Base-by-base conservation (phyloP, 805 yeast genomes). In the Phaffomyces antillensis region DNA sequence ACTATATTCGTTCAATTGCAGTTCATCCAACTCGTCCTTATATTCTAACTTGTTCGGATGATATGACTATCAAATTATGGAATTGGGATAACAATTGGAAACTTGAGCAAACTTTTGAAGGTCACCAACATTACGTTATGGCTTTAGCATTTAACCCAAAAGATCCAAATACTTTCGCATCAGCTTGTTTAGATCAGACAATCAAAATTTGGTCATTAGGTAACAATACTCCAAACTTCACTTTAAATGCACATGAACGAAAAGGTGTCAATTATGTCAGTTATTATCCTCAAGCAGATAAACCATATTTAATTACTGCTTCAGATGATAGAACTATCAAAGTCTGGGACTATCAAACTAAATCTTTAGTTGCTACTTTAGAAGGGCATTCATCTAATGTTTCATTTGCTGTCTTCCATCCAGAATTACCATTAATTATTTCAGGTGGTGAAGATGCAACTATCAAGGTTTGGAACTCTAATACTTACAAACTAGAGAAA, bases 371-470 rank as follows among this genome's bases (percentile, higher is more conserved):
- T 40, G 96, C 98, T 11, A 84, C 95, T 25, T 73, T 93, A 55
- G 95, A 85, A 61, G 99, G 97, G 32, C 99, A 93, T 62, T 72
- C 88, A 54, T 78, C 95, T 38, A 93, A 93, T 63, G 99, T 93
- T 37, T 88, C 96, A 25, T 93, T 89, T 70, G 99, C 99, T 8
- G 79, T 90, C 32, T 93, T 90, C 82, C 99, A 93, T 65, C 96
- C 96, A n/a, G 95, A 91, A 59, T 74, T 93, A 59, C 99, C 99
- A 20, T 70, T 91, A 52, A 90, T 93, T 52, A 76, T 93, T 40
- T 88, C 97, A 4, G 99, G 99, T 53, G 84, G 96, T 42, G 99
- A 93, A 68, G 99, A 93, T 68, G 88, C 95, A 43, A 83, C 96
- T 10, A 73, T 93, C 54, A 88, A 90, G 62, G 76, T 93, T 58